Evolutionary conservation across 345 rosid genomes (phyloP).

Genomic region (Eucalyptus lansdowneana): DNA sequence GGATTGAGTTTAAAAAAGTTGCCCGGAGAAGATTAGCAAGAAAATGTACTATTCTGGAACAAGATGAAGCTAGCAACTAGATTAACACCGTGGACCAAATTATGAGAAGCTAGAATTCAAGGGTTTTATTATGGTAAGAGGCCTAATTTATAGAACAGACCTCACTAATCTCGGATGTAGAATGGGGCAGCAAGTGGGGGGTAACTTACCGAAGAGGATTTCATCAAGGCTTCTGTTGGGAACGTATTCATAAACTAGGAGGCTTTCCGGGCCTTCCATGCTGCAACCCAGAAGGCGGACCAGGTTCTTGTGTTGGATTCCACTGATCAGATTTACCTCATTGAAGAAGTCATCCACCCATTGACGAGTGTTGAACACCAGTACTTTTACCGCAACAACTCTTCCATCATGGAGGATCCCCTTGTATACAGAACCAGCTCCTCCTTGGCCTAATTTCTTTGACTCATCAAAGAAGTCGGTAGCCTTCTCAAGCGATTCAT

Average conservation of each 20-base stretch:
- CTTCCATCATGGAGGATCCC: constrained; percentile 1
- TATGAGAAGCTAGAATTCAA: background rate
- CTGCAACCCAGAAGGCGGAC: constrained; percentile 11
- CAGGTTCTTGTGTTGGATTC: constrained; percentile 13
- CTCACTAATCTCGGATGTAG: background rate
- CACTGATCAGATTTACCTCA: constrained; percentile 5
- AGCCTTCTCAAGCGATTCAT: constrained; percentile 6
- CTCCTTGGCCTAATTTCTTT: constrained; percentile 7
- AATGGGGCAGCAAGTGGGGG: background rate
- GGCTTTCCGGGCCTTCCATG: constrained; percentile 10
- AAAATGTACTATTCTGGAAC: background rate
- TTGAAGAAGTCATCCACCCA: constrained; percentile 16
- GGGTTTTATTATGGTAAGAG: background rate
- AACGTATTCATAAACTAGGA: constrained; percentile 7
- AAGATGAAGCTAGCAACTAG: background rate
- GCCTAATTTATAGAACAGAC: background rate
- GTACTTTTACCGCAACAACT: constrained; percentile 3
- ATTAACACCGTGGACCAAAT: background rate
- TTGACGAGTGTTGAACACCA: constrained; percentile 5
- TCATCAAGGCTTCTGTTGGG: constrained; percentile 8
- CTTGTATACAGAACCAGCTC: constrained; percentile 5
- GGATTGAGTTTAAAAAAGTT: too few species aligned
- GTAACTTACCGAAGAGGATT: background rate
- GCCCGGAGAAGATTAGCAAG: background rate
- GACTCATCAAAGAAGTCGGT: background rate